Base-by-base conservation (phyloP, 805 yeast species). In the Tetrapisispora namnaoensis region DNA sequence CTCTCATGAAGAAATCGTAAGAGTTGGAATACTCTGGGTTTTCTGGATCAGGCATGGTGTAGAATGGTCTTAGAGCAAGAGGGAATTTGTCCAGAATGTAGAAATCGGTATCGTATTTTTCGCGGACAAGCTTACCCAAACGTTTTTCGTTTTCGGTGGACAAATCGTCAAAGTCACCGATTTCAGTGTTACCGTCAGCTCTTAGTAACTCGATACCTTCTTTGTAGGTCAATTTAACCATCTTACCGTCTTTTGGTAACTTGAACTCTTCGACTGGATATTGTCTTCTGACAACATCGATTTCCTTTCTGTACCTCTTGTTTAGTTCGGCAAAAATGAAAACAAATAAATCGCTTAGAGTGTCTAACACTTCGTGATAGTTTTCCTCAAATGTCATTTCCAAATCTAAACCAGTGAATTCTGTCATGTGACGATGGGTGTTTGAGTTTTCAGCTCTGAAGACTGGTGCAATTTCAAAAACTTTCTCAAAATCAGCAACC, bases 341-440 rank as follows among this genome's bases (percentile, higher is more conserved):
- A 56, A 88, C 81, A 62, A 93, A 91, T 70, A 93, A 74, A 51
- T 83, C 90, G 48, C 74, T 71, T 57, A 80, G 68, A 10, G 74
- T 61, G 55, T 80, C 82, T 47, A 80, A 58, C 42, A 83, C 95
- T 74, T 93, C 99, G 65, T 93, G 95, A 69, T 93, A 93, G 72
- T 93, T 97, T 73, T 90, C 96, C 73, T 93, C 98, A 65, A 93
- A 86, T 11, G 96, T 86, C 95, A 93, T 89, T 72, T 93, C 99
- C 72, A 93, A 72, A 76, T 93, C 99, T 61, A 95, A 81, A 51
- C 99, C 99, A 53, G 85, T 86, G 69, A 93, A 93, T 72, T 93
- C 99, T 49, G 99, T 93, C 95, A 93, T 83, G 71, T 93, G 99
- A 74, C 99, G 90, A 70, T 93, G 98, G 20, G 99, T 91, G 75